Conservation (phyloP, 2,329 filamentous ascomycete genomes). For the Scytalidium sp. region DNA sequence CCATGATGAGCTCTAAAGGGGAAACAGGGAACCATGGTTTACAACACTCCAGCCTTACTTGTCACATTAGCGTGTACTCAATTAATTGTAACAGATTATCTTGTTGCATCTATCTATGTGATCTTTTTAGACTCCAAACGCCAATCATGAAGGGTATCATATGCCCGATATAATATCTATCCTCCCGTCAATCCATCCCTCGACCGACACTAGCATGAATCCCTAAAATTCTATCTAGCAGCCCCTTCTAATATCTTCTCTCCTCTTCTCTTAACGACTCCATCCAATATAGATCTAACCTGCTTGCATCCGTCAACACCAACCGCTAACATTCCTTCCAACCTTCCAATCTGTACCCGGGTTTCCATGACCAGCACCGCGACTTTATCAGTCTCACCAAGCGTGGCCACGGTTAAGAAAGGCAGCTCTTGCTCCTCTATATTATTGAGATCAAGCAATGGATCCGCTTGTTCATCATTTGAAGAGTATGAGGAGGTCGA, state of each 20-base stretch:
- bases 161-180: slow-evolving; percentile 1
- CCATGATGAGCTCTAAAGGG: slow-evolving; percentile 5
- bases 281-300: slow-evolving; percentile 77
- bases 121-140: slow-evolving; percentile 14
- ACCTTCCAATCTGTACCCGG: slow-evolving; percentile 72
- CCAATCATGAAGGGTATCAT: slow-evolving; percentile 17
- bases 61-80: not conserved
- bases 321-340: slow-evolving; percentile 92
- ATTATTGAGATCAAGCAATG: slow-evolving; percentile 74
- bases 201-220: slow-evolving; percentile 1
- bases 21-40: not conserved
- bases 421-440: slow-evolving; percentile 86
- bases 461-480: slow-evolving; percentile 69
- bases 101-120: not conserved
- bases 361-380: slow-evolving; percentile 83
- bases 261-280: slow-evolving; percentile 71
- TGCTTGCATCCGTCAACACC: slow-evolving; percentile 90
- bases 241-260: slow-evolving; percentile 59
- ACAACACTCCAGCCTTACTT: not conserved
- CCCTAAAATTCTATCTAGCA: slow-evolving; percentile 45
- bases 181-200: not conserved
- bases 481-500: slow-evolving; percentile 66
- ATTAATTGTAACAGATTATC: not conserved
- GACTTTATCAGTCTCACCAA: slow-evolving; percentile 72
- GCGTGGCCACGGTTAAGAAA: slow-evolving; percentile 79